These are phyloP conservation scores for Lagerstroemia speciosa DNA, from an alignment of 345 rosid species.

Conservation along the genomic window DNA sequence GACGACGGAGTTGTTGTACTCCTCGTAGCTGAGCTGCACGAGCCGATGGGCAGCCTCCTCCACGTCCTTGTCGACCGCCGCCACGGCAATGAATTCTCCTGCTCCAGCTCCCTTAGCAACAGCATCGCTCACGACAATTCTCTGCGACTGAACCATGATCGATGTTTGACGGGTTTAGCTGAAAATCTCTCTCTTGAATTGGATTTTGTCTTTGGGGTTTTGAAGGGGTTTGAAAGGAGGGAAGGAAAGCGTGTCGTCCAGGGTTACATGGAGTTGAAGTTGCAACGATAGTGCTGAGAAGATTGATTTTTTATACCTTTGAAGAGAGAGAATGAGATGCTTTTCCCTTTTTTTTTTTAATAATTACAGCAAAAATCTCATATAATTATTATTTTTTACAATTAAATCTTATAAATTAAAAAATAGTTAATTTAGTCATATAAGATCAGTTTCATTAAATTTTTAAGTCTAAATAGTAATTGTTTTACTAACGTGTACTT, in stretches of 20 bases:
- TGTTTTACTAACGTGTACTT: no score
- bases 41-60: constrained; percentile 31
- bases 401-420: no score
- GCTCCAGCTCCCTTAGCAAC: constrained; percentile 5
- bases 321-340: background rate
- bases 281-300: constrained; percentile 23
- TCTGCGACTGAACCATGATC: background rate
- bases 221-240: background rate
- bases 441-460: no score
- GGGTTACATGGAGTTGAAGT: background rate
- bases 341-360: background rate
- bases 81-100: background rate
- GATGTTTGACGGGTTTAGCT: background rate
- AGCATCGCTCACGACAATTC: background rate
- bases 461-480: no score
- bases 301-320: background rate
- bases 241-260: background rate
- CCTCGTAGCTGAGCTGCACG: constrained; percentile 37
- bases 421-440: no score
- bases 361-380: background rate
- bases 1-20: constrained; percentile 10
- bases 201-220: background rate
- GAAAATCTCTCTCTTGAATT: background rate
- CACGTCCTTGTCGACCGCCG: constrained; percentile 20
- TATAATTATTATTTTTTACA: background rate